Conservation (phyloP, 106 monocot species). For the Acorus calamus region DNA sequence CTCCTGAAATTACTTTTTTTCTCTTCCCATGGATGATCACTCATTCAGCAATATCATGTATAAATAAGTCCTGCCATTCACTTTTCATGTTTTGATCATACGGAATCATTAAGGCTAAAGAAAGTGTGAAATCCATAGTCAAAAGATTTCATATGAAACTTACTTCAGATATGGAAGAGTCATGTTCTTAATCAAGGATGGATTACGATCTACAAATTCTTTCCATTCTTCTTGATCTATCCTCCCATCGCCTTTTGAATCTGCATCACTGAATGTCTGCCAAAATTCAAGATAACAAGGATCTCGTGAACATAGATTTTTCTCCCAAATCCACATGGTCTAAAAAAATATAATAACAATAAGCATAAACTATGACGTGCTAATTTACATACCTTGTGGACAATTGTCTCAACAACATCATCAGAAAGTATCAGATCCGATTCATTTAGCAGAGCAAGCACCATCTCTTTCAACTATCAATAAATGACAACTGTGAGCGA, state of each 20-base stretch:
- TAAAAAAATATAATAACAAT: too few relatives aligned
- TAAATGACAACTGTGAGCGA: too few relatives aligned
- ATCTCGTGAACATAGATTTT: background rate
- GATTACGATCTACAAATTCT: conserved; percentile 18
- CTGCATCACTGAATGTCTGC: conserved; percentile 27
- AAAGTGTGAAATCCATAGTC: too few relatives aligned
- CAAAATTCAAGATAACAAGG: background rate
- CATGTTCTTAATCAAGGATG: conserved; percentile 26
- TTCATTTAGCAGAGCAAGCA: conserved; percentile 70
- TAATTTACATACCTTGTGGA: conserved; percentile 30
- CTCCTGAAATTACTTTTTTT: too few relatives aligned
- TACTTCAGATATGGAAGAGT: conserved; percentile 34
- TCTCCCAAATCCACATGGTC: background rate
- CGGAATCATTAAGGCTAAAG: too few relatives aligned
- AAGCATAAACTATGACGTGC: too few relatives aligned
- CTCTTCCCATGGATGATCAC: too few relatives aligned
- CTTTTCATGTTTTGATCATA: too few relatives aligned
- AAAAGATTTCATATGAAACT: background rate
- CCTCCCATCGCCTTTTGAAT: conserved; percentile 21
- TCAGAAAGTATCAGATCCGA: conserved; percentile 71
- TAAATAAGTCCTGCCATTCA: too few relatives aligned
- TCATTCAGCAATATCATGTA: too few relatives aligned
- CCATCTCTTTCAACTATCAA: conserved; percentile 86
- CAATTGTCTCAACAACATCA: conserved; percentile 55
- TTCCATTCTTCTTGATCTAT: conserved; percentile 29